Conservation (phyloP, 164 flowering plant genomes). For the Saururus chinensis region DNA sequence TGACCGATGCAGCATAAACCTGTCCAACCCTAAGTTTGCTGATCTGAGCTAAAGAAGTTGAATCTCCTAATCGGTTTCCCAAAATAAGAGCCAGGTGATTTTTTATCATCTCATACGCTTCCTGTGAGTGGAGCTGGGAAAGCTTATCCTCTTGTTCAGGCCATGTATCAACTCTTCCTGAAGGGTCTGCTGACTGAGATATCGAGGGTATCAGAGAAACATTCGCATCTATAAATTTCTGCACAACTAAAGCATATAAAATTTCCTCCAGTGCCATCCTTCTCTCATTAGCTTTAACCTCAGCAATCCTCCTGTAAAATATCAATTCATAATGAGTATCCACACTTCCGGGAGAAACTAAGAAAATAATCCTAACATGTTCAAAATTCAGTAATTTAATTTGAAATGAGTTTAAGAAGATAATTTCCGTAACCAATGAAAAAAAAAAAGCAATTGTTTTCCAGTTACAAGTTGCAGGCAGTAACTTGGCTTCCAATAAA, state of each 20-base stretch:
- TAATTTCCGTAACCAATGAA: too few species aligned
- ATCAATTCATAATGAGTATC: background rate
- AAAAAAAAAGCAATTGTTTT: too few species aligned
- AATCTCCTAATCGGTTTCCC: slow-evolving; percentile 50
- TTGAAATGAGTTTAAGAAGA: too few species aligned
- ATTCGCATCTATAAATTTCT: slow-evolving; percentile 81
- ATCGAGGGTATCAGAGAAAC: slow-evolving; percentile 58
- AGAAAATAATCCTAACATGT: too few species aligned
- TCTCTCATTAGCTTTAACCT: background rate
- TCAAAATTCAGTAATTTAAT: too few species aligned
- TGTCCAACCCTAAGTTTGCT: slow-evolving; percentile 86
- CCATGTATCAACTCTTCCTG: slow-evolving; percentile 57
- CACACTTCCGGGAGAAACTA: too few species aligned
- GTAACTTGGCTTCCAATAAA: too few species aligned
- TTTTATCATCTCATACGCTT: slow-evolving; percentile 85
- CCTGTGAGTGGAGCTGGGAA: slow-evolving; percentile 60
- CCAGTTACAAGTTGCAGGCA: too few species aligned
- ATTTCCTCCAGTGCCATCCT: slow-evolving; percentile 52
- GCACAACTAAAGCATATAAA: slow-evolving; percentile 71
- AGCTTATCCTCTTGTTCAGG: slow-evolving; percentile 51
- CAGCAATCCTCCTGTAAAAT: background rate
- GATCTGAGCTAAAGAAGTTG: slow-evolving; percentile 50
- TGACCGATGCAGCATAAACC: slow-evolving; percentile 88
- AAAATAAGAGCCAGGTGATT: slow-evolving; percentile 75
- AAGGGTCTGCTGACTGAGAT: slow-evolving; percentile 27